A percentile compares a stretch with the other conserved stretches of the same genome.
phyloP scores from a whole-genome alignment of 768 basidiomycete genomes.

The Lactifluus pinguis region DNA sequence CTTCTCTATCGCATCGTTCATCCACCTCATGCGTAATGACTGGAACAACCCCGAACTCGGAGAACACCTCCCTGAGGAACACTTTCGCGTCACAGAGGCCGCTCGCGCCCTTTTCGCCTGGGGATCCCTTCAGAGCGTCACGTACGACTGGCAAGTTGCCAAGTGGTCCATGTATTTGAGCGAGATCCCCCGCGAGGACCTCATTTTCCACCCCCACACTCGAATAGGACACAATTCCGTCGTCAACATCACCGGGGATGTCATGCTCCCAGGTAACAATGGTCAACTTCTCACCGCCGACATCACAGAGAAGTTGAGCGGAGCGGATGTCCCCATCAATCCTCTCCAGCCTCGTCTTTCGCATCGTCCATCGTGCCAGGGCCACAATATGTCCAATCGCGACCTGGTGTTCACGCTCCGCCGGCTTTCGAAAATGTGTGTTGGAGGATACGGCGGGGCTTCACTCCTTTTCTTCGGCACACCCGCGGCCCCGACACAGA shows the following conservation, averaged over 20 bases:
- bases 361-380: slow-evolving; percentile 5
- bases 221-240: slow-evolving; percentile 34
- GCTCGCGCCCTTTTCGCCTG: slow-evolving; percentile 67
- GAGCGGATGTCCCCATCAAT: slow-evolving; percentile 26
- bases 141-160: slow-evolving; percentile 71
- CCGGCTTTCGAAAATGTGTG: slow-evolving; percentile 70
- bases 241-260: slow-evolving; percentile 63
- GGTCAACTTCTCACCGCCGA: slow-evolving; percentile 76
- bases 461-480: slow-evolving; percentile 76
- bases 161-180: slow-evolving; percentile 55
- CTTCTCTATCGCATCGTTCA: slow-evolving; percentile 73
- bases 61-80: slow-evolving; percentile 46
- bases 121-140: slow-evolving; percentile 74
- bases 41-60: slow-evolving; percentile 50
- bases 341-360: slow-evolving; percentile 21
- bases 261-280: slow-evolving; percentile 54
- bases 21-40: slow-evolving; percentile 70
- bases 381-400: slow-evolving; percentile 28
- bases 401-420: slow-evolving; percentile 65
- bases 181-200: slow-evolving; percentile 56
- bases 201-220: slow-evolving; percentile 20
- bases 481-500: slow-evolving; percentile 23
- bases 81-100: slow-evolving; percentile 56
- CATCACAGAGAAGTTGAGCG: slow-evolving; percentile 49
- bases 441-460: slow-evolving; percentile 80